These are phyloP conservation scores for Psilocybe tampanensis DNA, from an alignment of 768 basidiomycete genomes.

Conservation along the genomic window DNA sequence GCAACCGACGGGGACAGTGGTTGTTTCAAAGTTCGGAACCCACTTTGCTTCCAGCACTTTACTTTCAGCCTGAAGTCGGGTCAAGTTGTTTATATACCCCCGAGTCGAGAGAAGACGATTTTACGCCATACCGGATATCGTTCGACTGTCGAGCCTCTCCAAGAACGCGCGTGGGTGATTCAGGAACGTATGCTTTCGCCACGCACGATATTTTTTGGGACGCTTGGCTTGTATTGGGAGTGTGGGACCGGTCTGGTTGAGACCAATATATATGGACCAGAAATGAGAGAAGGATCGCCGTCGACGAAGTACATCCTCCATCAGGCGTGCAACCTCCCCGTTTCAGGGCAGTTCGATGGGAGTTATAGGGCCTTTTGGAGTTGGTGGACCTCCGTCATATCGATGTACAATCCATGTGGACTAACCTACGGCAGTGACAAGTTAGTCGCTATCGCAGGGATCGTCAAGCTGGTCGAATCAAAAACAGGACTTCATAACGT, in stretches of 20 bases:
- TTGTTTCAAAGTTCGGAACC: slow-evolving; percentile 12
- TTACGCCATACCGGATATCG: slow-evolving; percentile 2
- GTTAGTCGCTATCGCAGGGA: slow-evolving; percentile 10
- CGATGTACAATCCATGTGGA: slow-evolving; percentile 13
- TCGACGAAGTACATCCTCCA: slow-evolving; percentile 6
- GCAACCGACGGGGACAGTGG: slow-evolving; percentile 12
- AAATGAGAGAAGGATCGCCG: neutral
- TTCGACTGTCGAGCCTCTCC: slow-evolving; percentile 9
- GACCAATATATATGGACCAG: neutral
- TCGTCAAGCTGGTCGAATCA: slow-evolving; percentile 9
- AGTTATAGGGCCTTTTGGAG: slow-evolving; percentile 11
- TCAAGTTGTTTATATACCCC: slow-evolving; percentile 1
- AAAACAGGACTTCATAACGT: slow-evolving; percentile 7
- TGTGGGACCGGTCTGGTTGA: neutral
- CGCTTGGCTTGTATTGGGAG: slow-evolving; percentile 8
- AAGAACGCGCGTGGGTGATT: slow-evolving; percentile 13
- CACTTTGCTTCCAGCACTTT: slow-evolving; percentile 11
- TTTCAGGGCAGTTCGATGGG: slow-evolving; percentile 7
- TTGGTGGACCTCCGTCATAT: slow-evolving; percentile 11
- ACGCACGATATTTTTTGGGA: slow-evolving; percentile 8
- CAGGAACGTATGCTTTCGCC: slow-evolving; percentile 14
- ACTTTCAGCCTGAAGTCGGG: neutral
- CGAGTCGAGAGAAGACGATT: neutral
- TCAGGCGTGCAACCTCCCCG: slow-evolving; percentile 5
- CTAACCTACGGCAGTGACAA: slow-evolving; percentile 13